These are phyloP conservation scores for Candida sanyaensis DNA, from an alignment of 1,139 yeast genomes.

Conservation along the genomic window DNA sequence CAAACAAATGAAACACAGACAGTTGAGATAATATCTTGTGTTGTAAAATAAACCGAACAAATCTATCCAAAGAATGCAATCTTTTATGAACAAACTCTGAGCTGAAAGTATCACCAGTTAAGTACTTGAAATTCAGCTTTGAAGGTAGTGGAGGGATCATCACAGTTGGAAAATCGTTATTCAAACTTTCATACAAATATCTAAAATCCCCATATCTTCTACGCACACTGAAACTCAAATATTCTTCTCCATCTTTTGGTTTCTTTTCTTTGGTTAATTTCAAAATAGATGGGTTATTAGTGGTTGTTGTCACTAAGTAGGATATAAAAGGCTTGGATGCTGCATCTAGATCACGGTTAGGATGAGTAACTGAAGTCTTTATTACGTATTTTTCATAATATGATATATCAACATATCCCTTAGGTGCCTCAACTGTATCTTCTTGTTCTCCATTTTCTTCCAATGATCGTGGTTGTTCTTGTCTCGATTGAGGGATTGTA, in stretches of 20 bases:
- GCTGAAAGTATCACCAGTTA: constrained; percentile 92
- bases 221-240: constrained; percentile 55
- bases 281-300: constrained; percentile 47
- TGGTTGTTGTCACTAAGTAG: constrained; percentile 70
- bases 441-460: not conserved
- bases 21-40: constrained; percentile 76
- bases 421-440: constrained; percentile 2
- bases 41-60: constrained; percentile 66
- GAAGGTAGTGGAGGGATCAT: constrained; percentile 95
- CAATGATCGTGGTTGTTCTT: not conserved
- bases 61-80: constrained; percentile 79
- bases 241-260: constrained; percentile 18
- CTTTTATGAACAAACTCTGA: constrained; percentile 80
- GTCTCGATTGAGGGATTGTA: not conserved
- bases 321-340: constrained; percentile 82
- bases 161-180: constrained; percentile 79
- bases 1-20: constrained; percentile 70
- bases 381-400: constrained; percentile 28
- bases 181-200: constrained; percentile 67
- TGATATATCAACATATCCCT: constrained; percentile 12
- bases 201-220: constrained; percentile 84
- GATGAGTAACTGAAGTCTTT: constrained; percentile 59
- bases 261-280: constrained; percentile 26
- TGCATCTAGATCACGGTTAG: constrained; percentile 74
- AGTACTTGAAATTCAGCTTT: constrained; percentile 84